Conservation (phyloP, 768 basidiomycete species). For the Grammothele lineata region DNA sequence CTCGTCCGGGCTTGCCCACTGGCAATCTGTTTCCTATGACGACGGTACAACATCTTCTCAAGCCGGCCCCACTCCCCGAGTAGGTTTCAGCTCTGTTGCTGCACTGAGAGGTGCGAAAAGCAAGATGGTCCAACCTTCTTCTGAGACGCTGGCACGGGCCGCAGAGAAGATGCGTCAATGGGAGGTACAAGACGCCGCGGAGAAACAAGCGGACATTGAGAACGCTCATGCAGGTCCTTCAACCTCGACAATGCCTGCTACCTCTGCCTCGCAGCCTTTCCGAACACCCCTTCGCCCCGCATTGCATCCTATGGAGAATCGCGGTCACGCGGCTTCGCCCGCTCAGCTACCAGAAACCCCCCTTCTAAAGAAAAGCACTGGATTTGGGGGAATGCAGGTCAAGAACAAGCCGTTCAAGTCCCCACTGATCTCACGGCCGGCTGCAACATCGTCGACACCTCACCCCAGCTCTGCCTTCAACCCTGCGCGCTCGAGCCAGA, state of each 20-base stretch:
- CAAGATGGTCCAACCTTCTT: conserved; percentile 20
- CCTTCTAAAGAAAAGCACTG: conserved; percentile 2
- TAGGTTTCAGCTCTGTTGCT: conserved; percentile 6
- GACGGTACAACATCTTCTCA: too few species aligned
- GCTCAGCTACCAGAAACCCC: conserved; percentile 15
- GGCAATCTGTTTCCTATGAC: too few species aligned
- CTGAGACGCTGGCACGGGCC: conserved; percentile 20
- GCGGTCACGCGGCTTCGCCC: conserved; percentile 2
- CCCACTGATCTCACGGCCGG: conserved; percentile 12
- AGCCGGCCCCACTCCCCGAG: too few species aligned
- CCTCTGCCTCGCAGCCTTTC: not conserved
- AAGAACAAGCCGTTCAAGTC: conserved; percentile 27
- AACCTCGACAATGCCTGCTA: not conserved
- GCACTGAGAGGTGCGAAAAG: conserved; percentile 10
- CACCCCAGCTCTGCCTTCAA: conserved; percentile 18
- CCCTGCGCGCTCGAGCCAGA: conserved; percentile 3
- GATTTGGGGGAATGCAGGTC: conserved; percentile 6
- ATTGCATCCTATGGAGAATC: conserved; percentile 18
- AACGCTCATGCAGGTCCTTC: not conserved
- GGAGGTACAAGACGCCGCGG: conserved; percentile 14
- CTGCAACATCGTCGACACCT: too few species aligned
- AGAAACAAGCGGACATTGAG: not conserved
- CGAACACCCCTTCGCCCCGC: conserved; percentile 13
- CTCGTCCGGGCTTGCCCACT: too few species aligned
- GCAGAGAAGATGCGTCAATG: conserved; percentile 21